Conservation (phyloP, 306 rosid species). For the Medicago lupulina region DNA sequence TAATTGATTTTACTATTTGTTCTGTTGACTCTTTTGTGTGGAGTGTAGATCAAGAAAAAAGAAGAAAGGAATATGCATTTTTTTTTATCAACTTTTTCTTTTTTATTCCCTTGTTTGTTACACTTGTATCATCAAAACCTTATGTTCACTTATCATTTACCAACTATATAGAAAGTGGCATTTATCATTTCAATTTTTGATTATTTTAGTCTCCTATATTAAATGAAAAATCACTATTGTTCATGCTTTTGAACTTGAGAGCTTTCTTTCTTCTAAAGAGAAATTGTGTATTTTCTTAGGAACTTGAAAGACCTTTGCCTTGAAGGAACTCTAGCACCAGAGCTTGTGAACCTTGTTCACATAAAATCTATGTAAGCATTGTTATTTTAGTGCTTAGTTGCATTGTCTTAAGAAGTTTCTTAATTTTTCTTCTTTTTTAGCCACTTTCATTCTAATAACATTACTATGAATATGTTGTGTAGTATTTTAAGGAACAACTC, state of each 20-base stretch:
- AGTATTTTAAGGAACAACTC: constrained; percentile 87
- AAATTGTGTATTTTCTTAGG: constrained; percentile 49
- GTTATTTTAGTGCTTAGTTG: constrained; percentile 23
- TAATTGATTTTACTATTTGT: not conserved
- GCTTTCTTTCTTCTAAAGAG: constrained; percentile 24
- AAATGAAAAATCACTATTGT: not conserved
- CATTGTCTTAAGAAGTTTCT: constrained; percentile 14
- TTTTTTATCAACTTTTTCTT: too few species aligned
- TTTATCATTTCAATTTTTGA: too few species aligned
- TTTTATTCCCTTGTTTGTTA: too few species aligned
- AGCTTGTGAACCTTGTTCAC: constrained; percentile 64
- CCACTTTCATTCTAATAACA: not conserved
- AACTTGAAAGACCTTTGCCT: constrained; percentile 82
- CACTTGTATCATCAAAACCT: too few species aligned
- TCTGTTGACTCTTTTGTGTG: not conserved
- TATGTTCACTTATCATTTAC: not conserved
- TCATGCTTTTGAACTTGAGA: constrained; percentile 29
- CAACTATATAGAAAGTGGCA: too few species aligned
- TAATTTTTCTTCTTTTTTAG: not conserved
- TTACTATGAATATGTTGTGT: constrained; percentile 33
- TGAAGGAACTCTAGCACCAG: constrained; percentile 76
- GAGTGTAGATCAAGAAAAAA: constrained; percentile 7
- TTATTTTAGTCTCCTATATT: too few species aligned
- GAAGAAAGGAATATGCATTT: not conserved
- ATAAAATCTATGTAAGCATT: constrained; percentile 79